Percentiles rank a stretch among this genome's conserved stretches.
phyloP scores from a whole-genome alignment of 352 stramenopile genomes.

The Pythium folliculosum region DNA sequence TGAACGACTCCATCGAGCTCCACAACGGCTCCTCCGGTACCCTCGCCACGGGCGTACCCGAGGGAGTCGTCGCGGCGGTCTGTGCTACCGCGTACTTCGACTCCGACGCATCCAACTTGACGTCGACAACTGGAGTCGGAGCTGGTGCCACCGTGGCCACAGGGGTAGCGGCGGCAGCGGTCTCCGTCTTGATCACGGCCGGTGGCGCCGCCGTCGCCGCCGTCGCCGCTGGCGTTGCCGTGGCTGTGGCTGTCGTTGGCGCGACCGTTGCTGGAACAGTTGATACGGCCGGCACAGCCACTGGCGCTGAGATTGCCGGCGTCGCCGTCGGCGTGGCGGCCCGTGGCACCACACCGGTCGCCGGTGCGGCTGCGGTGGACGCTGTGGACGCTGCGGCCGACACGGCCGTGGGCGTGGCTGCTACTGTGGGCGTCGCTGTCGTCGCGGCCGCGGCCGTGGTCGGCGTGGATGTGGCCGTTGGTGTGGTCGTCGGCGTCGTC shows the following conservation, averaged over 20 bases:
- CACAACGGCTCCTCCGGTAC: slow-evolving; percentile 51
- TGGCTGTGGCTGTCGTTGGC: neutral
- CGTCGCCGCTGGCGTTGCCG: slow-evolving; percentile 7
- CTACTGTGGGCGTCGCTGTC: slow-evolving; percentile 1
- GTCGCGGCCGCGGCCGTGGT: neutral
- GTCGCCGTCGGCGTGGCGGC: slow-evolving; percentile 11
- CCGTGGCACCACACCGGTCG: neutral
- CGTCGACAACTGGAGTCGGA: neutral
- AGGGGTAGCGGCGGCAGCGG: neutral
- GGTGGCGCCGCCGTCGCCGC: neutral
- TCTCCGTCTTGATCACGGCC: neutral
- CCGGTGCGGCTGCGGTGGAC: neutral
- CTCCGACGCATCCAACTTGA: slow-evolving; percentile 1
- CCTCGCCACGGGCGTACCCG: neutral
- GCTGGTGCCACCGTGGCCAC: neutral
- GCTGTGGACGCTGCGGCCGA: slow-evolving; percentile 20
- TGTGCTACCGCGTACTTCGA: no score
- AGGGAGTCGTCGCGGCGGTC: neutral
- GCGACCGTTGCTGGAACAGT: neutral
- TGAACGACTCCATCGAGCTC: slow-evolving; percentile 91
- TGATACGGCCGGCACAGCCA: neutral
- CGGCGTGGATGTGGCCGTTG: neutral
- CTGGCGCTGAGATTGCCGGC: slow-evolving; percentile 5
- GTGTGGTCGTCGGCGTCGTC: slow-evolving; percentile 11
- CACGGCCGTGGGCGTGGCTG: neutral